Conservation (phyloP, 225 moss, liverwort and hornwort species). For the Asterella californica region DNA sequence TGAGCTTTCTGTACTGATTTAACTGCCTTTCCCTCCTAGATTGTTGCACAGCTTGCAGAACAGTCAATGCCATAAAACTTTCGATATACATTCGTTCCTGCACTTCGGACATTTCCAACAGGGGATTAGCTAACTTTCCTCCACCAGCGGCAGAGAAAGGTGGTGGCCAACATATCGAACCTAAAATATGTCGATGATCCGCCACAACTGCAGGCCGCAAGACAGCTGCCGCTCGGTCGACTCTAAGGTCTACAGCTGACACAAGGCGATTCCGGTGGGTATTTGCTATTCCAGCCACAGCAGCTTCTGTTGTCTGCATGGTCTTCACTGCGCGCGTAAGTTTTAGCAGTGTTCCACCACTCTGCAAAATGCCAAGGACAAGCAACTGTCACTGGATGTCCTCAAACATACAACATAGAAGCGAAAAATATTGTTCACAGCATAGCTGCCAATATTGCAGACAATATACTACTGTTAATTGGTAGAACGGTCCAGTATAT, state of each 20-base stretch:
- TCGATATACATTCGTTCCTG: conserved; percentile 65
- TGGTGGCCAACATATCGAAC: conserved; percentile 79
- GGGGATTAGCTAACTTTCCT: conserved; percentile 59
- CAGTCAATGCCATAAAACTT: conserved; percentile 74
- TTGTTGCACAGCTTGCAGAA: conserved; percentile 79
- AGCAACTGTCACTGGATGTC: neutral
- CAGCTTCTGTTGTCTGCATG: conserved; percentile 55
- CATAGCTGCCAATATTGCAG: no score
- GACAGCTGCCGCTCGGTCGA: conserved; percentile 75
- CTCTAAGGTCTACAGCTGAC: conserved; percentile 71
- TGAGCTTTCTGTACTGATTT: conserved; percentile 15
- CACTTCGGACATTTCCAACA: conserved; percentile 60
- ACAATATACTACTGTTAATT: no score
- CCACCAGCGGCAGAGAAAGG: conserved; percentile 56
- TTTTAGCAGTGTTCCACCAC: conserved; percentile 48
- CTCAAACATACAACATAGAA: neutral
- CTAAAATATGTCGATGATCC: conserved; percentile 58
- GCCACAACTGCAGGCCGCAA: conserved; percentile 71
- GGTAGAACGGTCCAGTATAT: no score
- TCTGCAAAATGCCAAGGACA: conserved; percentile 28
- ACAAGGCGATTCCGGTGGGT: conserved; percentile 51
- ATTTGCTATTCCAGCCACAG: conserved; percentile 42
- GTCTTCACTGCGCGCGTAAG: conserved; percentile 52
- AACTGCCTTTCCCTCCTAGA: conserved; percentile 56
- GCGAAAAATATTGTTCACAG: neutral